Percentiles rank a stretch among this genome's conserved stretches.
Evolutionary conservation across 768 basidiomycete species (phyloP).

Genomic region (Suillus paluster): DNA sequence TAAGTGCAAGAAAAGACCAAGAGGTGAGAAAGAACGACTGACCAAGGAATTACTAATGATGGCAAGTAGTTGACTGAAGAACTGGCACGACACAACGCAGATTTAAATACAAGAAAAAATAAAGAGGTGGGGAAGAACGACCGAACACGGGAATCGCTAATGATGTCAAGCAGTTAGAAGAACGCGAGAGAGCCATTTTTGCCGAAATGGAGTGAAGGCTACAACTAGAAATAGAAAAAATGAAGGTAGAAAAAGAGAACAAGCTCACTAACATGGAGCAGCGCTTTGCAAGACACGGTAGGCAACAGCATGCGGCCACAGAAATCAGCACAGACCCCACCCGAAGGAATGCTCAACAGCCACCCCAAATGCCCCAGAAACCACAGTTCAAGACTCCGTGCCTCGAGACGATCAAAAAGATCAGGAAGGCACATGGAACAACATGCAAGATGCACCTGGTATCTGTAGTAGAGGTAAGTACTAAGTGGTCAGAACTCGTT

Average conservation of each 20-base stretch:
- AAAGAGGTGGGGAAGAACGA: too few species aligned
- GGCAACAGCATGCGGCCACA: too few species aligned
- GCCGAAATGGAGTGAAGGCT: conserved; percentile 1
- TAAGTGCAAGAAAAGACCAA: too few species aligned
- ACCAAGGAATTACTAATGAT: neutral
- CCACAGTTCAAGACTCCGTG: neutral
- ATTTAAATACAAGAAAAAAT: too few species aligned
- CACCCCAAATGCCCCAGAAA: neutral
- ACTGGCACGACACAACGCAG: too few species aligned
- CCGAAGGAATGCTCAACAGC: too few species aligned
- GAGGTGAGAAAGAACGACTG: neutral
- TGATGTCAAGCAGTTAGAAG: too few species aligned
- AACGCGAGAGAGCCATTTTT: too few species aligned
- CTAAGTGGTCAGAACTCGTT: neutral
- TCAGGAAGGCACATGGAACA: neutral
- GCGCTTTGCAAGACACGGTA: neutral
- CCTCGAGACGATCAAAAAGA: neutral
- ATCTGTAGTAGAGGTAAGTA: neutral
- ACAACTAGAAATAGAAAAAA: conserved; percentile 5
- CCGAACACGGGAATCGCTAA: too few species aligned
- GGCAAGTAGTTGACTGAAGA: neutral
- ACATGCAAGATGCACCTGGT: neutral
- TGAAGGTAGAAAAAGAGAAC: conserved; percentile 15
- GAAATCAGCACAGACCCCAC: too few species aligned
- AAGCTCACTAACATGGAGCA: conserved; percentile 17